Conservation (phyloP, 345 rosid genomes). For the Dipteronia sinensis region DNA sequence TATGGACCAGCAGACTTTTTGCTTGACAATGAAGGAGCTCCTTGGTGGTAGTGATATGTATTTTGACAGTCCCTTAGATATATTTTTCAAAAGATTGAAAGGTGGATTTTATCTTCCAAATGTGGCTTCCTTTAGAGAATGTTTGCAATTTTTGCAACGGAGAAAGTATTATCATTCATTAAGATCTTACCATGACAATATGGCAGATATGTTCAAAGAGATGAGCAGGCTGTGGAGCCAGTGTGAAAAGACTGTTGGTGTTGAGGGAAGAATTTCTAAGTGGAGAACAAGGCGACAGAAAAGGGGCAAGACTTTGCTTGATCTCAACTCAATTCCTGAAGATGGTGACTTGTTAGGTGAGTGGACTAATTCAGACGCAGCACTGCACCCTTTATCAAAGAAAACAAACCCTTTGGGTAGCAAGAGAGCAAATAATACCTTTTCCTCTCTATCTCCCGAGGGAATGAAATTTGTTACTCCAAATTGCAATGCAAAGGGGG, state of each 20-base stretch:
- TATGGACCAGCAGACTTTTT: constrained; percentile 59
- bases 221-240: constrained; percentile 51
- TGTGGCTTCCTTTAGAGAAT: constrained; percentile 46
- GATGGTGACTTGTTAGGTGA: constrained; percentile 37
- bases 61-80: constrained; percentile 67
- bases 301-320: constrained; percentile 40
- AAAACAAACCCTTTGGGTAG: constrained; percentile 30
- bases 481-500: constrained; percentile 39
- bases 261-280: constrained; percentile 40
- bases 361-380: constrained; percentile 30
- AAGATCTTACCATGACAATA: constrained; percentile 52
- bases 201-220: constrained; percentile 42
- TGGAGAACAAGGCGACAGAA: constrained; percentile 51
- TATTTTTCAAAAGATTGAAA: constrained; percentile 54
- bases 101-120: constrained; percentile 61
- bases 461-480: constrained; percentile 28
- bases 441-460: constrained; percentile 26
- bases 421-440: constrained; percentile 26
- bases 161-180: constrained; percentile 49
- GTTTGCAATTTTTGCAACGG: constrained; percentile 42
- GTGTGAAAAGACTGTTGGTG: constrained; percentile 31
- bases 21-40: constrained; percentile 55
- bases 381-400: constrained; percentile 25
- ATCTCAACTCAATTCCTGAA: constrained; percentile 57
- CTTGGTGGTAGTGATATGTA: constrained; percentile 50